A percentile compares a stretch with the other conserved stretches of the same genome.
phyloP scores from a whole-genome alignment of 139 green algal genomes.

The Zygnema circumcarinatum region DNA sequence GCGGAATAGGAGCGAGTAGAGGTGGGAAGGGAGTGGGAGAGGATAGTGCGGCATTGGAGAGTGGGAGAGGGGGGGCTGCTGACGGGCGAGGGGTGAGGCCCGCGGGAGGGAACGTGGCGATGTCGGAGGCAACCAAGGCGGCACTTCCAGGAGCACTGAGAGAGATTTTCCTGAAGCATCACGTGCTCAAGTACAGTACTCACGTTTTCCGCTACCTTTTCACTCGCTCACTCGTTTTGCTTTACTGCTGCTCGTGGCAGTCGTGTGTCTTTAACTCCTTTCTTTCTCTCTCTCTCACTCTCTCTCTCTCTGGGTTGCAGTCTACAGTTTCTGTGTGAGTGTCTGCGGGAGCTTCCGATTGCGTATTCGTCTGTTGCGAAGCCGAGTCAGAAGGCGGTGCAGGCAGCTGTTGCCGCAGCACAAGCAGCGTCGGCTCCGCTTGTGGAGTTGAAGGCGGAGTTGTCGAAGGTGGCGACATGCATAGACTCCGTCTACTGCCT shows the following conservation, averaged over 20 bases:
- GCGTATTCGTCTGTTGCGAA: slow-evolving; percentile 16
- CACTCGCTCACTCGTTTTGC: neutral
- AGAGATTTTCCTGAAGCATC: slow-evolving; percentile 50
- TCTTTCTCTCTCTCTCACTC: neutral
- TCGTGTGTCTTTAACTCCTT: too few species aligned
- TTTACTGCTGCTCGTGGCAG: too few species aligned
- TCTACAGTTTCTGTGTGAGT: slow-evolving; percentile 27
- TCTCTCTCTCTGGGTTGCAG: neutral
- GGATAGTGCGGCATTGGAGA: neutral
- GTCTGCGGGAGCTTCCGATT: slow-evolving; percentile 30
- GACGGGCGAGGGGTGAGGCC: slow-evolving; percentile 6
- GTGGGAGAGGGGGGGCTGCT: neutral
- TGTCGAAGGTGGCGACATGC: slow-evolving; percentile 28
- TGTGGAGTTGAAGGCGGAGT: neutral
- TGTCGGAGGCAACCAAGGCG: slow-evolving; percentile 39
- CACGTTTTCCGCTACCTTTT: neutral
- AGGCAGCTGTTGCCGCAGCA: neutral
- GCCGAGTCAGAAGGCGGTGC: slow-evolving; percentile 3
- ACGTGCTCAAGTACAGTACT: slow-evolving; percentile 29
- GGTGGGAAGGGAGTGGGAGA: slow-evolving; percentile 17
- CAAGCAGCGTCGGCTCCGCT: slow-evolving; percentile 22
- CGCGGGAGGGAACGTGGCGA: neutral
- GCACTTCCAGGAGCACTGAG: slow-evolving; percentile 23
- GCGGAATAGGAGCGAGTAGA: slow-evolving; percentile 9
- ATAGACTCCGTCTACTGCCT: slow-evolving; percentile 55